Percentiles rank a stretch among this genome's conserved stretches.
phyloP scores from a whole-genome alignment of 2,329 filamentous ascomycete genomes.

The Colletotrichum sp. region DNA sequence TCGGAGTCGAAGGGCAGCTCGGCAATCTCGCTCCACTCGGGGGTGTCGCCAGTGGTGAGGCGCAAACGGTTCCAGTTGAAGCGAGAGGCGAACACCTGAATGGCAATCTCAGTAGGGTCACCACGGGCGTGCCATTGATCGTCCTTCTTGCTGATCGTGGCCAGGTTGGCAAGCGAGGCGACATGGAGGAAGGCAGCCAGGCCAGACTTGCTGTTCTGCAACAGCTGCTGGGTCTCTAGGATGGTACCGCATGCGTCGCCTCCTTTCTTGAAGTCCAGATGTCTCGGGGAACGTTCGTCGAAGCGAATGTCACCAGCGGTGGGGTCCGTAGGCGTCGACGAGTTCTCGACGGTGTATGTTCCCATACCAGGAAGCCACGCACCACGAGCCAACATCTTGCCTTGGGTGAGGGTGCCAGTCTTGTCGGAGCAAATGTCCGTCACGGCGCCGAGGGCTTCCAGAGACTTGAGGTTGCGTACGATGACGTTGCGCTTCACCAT shows the following conservation, averaged over 20 bases:
- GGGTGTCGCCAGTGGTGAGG: slow-evolving; percentile 41
- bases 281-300: slow-evolving; percentile 18
- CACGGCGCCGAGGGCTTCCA: slow-evolving; percentile 48
- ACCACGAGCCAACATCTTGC: slow-evolving; percentile 17
- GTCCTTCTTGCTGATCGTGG: slow-evolving; percentile 54
- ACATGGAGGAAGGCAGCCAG: slow-evolving; percentile 59
- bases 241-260: slow-evolving; percentile 15
- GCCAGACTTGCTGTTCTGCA: slow-evolving; percentile 28
- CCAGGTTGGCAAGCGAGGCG: slow-evolving; percentile 63
- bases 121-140: slow-evolving; percentile 60
- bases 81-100: slow-evolving; percentile 69
- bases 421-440: slow-evolving; percentile 45
- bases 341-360: slow-evolving; percentile 26
- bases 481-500: slow-evolving; percentile 56
- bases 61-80: slow-evolving; percentile 61
- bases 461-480: slow-evolving; percentile 55
- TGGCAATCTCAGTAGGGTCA: slow-evolving; percentile 70
- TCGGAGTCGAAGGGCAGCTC: slow-evolving; percentile 40
- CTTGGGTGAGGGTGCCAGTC: slow-evolving; percentile 20
- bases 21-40: slow-evolving; percentile 56
- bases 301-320: slow-evolving; percentile 45
- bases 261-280: slow-evolving; percentile 4
- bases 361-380: slow-evolving; percentile 23
- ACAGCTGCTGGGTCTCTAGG: slow-evolving; percentile 21
- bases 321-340: slow-evolving; percentile 55